A percentile compares a stretch with the other conserved stretches of the same genome.
Evolutionary conservation across 176 grass and related monocot species (phyloP).

Genomic region (Zoysia japonica): DNA sequence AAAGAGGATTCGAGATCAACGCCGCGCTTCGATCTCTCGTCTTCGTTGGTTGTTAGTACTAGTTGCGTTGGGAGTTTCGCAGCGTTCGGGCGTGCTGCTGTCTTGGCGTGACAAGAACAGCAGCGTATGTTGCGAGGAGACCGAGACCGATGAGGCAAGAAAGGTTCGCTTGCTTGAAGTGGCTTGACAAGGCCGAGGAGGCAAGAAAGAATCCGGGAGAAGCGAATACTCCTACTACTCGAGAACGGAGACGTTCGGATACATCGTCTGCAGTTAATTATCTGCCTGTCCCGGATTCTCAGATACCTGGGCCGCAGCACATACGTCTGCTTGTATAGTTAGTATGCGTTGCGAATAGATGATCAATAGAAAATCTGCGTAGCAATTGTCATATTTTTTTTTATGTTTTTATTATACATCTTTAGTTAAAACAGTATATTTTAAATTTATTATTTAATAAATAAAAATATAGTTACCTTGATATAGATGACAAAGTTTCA

Average conservation of each 20-base stretch:
- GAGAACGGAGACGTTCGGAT: neutral
- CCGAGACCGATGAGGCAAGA: too few species aligned
- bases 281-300: neutral
- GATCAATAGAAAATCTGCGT: too few species aligned
- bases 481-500: too few species aligned
- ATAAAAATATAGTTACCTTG: too few species aligned
- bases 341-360: neutral
- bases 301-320: neutral
- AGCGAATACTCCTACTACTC: neutral
- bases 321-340: neutral
- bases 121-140: neutral
- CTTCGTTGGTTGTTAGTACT: neutral
- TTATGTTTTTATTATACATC: too few species aligned
- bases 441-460: too few species aligned
- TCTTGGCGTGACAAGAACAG: neutral
- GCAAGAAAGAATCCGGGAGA: neutral
- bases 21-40: neutral
- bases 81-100: neutral
- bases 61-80: neutral
- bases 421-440: too few species aligned
- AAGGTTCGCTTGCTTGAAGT: neutral
- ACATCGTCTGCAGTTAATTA: neutral
- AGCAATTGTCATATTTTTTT: too few species aligned
- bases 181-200: neutral
- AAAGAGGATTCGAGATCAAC: conserved; percentile 33